A percentile compares a stretch with the other conserved stretches of the same genome.
phyloP scores from a whole-genome alignment of 495 filamentous ascomycete genomes.

The Penicillium antarcticum region DNA sequence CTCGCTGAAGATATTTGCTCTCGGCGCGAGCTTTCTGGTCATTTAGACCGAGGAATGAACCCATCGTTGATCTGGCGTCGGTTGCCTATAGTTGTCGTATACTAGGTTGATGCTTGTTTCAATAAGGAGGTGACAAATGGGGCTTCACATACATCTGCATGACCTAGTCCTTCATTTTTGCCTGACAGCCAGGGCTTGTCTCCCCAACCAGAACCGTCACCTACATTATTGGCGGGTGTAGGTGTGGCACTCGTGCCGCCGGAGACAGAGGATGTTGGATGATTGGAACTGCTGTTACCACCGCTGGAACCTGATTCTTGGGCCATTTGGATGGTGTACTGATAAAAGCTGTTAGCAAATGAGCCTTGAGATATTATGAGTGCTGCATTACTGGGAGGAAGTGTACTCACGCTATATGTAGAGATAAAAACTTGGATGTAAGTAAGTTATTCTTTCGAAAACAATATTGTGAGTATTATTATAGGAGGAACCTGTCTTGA shows the following conservation, averaged over 20 bases:
- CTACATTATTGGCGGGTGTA: slow-evolving; percentile 34
- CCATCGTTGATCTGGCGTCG: slow-evolving; percentile 24
- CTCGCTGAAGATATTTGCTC: slow-evolving; percentile 18
- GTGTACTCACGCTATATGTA: too few relatives aligned
- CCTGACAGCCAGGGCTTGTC: slow-evolving; percentile 22
- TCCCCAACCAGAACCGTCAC: slow-evolving; percentile 18
- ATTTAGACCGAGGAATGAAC: slow-evolving; percentile 25
- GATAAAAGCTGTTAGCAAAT: neutral
- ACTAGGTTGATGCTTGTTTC: too few relatives aligned
- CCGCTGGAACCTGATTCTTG: neutral
- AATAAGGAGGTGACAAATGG: neutral
- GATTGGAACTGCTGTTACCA: slow-evolving; percentile 7
- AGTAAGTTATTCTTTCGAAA: too few relatives aligned
- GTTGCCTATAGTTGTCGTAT: slow-evolving; percentile 14
- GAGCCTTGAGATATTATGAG: neutral
- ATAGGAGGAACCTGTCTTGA: too few relatives aligned
- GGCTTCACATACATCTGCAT: slow-evolving; percentile 20
- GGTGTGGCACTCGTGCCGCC: slow-evolving; percentile 28
- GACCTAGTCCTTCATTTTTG: slow-evolving; percentile 19
- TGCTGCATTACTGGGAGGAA: neutral
- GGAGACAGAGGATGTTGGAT: slow-evolving; percentile 13
- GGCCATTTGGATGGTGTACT: slow-evolving; percentile 9
- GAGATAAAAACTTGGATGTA: too few relatives aligned
- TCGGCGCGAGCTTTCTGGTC: slow-evolving; percentile 34
- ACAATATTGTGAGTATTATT: too few relatives aligned